Conservation (phyloP, 306 rosid species). For the Alnus glutinosa region DNA sequence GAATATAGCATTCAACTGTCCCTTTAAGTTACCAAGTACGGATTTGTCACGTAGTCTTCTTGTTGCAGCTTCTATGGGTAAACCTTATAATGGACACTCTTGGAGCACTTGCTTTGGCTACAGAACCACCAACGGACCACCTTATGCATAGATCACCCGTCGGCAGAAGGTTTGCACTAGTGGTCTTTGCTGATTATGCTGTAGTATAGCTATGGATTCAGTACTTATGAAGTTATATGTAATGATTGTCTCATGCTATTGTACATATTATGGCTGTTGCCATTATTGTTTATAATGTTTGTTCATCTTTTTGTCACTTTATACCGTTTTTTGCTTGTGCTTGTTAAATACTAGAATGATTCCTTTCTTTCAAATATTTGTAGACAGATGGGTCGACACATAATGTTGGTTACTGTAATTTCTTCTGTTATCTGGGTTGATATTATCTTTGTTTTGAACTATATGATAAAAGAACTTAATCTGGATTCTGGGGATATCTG, state of each 20-base stretch:
- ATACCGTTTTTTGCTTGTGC: not conserved
- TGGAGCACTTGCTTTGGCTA: constrained; percentile 97
- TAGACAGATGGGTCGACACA: not conserved
- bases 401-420: not conserved
- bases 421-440: not conserved
- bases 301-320: not conserved
- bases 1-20: constrained; percentile 7
- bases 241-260: not conserved
- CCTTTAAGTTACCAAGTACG: not conserved
- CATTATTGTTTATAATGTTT: constrained; percentile 5
- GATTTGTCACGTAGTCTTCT: constrained; percentile 30
- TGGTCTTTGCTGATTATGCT: constrained; percentile 5
- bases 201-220: not conserved
- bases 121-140: constrained; percentile 94
- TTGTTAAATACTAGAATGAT: not conserved
- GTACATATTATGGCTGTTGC: not conserved
- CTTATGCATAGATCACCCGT: constrained; percentile 88
- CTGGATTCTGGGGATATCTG: not conserved
- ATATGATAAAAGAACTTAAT: not conserved
- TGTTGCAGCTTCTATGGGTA: constrained; percentile 88
- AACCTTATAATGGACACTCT: constrained; percentile 98
- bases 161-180: constrained; percentile 77
- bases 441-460: not conserved
- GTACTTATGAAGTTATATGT: constrained; percentile 11
- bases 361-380: not conserved